Percentiles rank a stretch among this genome's conserved stretches.
These are phyloP conservation scores for Parastagonospora nodorum DNA, from an alignment of 2,329 filamentous ascomycete genomes.

Conservation along the genomic window DNA sequence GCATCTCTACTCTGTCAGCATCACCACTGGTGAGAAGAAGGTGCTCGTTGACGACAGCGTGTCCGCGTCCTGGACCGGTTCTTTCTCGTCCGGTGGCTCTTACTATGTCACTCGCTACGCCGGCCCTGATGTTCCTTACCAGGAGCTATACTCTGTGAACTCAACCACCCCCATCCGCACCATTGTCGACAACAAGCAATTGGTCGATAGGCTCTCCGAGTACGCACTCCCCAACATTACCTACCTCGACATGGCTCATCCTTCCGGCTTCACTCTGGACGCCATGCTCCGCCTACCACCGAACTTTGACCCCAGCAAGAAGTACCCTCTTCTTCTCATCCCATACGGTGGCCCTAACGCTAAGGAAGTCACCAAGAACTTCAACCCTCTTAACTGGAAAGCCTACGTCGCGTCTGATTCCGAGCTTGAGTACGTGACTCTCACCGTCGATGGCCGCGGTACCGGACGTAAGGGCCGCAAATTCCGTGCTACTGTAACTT, in stretches of 20 bases:
- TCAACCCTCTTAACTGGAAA: slow-evolving; percentile 62
- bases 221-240: slow-evolving; percentile 69
- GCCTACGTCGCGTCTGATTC: slow-evolving; percentile 70
- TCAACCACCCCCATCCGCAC: slow-evolving; percentile 61
- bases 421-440: slow-evolving; percentile 70
- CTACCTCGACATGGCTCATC: slow-evolving; percentile 66
- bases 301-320: slow-evolving; percentile 65
- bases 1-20: slow-evolving; percentile 70
- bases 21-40: slow-evolving; percentile 58
- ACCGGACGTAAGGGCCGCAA: slow-evolving; percentile 67
- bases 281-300: slow-evolving; percentile 69
- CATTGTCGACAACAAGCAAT: slow-evolving; percentile 63
- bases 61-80: slow-evolving; percentile 66
- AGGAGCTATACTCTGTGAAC: slow-evolving; percentile 67
- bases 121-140: slow-evolving; percentile 71
- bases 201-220: slow-evolving; percentile 60
- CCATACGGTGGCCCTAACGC: slow-evolving; percentile 71
- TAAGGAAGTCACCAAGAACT: slow-evolving; percentile 64
- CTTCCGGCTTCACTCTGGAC: slow-evolving; percentile 65
- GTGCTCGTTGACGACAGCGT: slow-evolving; percentile 66
- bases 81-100: slow-evolving; percentile 65
- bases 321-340: slow-evolving; percentile 70
- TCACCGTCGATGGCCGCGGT: slow-evolving; percentile 71
- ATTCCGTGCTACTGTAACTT: slow-evolving; percentile 64
- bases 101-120: slow-evolving; percentile 70